Conservation (phyloP, 2,329 filamentous ascomycete genomes). For the Didymella pinodella region DNA sequence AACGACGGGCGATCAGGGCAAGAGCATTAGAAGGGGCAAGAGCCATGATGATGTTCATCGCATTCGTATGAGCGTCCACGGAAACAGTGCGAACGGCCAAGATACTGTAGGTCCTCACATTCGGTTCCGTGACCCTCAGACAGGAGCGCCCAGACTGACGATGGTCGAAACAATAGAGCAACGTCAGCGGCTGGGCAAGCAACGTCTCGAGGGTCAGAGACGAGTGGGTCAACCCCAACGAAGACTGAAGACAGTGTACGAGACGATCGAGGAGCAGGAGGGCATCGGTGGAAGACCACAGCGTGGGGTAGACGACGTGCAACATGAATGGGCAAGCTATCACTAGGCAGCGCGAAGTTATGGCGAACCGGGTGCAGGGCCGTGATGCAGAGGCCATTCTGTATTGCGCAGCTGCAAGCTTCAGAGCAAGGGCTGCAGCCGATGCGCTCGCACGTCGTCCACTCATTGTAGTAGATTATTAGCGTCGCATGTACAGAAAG, state of each 20-base stretch:
- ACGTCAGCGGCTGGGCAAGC: slow-evolving; percentile 4
- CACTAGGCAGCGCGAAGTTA: background rate
- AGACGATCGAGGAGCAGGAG: slow-evolving; percentile 18
- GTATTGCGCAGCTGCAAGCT: background rate
- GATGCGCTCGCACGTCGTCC: background rate
- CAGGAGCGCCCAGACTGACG: slow-evolving; percentile 15
- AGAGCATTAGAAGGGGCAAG: background rate
- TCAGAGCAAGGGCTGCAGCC: background rate
- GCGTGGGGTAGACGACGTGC: background rate
- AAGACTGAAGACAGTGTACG: slow-evolving; percentile 5
- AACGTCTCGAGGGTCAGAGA: slow-evolving; percentile 1
- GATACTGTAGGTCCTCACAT: slow-evolving; percentile 6
- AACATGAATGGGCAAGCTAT: background rate
- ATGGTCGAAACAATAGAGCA: slow-evolving; percentile 13
- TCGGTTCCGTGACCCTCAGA: slow-evolving; percentile 7
- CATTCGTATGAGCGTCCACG: background rate
- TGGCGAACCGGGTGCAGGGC: background rate
- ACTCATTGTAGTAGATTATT: background rate
- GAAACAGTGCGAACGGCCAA: background rate
- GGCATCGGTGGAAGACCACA: slow-evolving; percentile 3
- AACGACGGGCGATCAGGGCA: background rate
- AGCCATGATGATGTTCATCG: background rate
- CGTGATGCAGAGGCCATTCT: background rate
- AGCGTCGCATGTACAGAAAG: background rate
- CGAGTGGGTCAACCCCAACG: background rate